Conservation (phyloP, 495 filamentous ascomycete species). For the Entonaema liquescens region DNA sequence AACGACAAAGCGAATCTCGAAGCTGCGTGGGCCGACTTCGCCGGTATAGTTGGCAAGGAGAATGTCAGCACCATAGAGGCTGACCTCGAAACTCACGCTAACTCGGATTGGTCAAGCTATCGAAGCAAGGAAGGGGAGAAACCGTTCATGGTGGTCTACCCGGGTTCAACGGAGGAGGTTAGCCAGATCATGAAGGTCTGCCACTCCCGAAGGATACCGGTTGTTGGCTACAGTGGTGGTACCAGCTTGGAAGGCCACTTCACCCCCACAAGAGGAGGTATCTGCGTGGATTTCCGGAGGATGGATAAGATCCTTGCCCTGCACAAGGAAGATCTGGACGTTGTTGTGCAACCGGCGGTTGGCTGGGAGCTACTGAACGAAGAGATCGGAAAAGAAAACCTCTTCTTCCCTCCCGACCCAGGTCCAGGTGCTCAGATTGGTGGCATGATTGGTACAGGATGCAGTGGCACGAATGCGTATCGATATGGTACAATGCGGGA, state of each 20-base stretch:
- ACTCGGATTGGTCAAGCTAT: constrained; percentile 91
- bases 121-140: constrained; percentile 53
- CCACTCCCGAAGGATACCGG: constrained; percentile 73
- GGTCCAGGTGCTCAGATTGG: constrained; percentile 89
- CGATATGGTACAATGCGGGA: constrained; percentile 97
- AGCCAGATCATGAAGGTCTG: constrained; percentile 77
- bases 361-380: constrained; percentile 85
- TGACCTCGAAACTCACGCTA: constrained; percentile 76
- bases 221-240: constrained; percentile 78
- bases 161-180: constrained; percentile 73
- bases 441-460: constrained; percentile 95
- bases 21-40: constrained; percentile 93
- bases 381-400: constrained; percentile 67
- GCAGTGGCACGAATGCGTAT: constrained; percentile 92
- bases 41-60: constrained; percentile 80
- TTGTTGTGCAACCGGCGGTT: constrained; percentile 81
- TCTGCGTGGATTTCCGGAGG: constrained; percentile 77
- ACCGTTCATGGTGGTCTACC: constrained; percentile 72
- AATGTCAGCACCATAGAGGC: constrained; percentile 79
- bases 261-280: constrained; percentile 75
- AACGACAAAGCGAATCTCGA: constrained; percentile 78
- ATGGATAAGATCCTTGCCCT: constrained; percentile 78
- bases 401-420: constrained; percentile 88
- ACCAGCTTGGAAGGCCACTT: constrained; percentile 85
- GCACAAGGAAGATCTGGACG: constrained; percentile 79